Evolutionary conservation across 164 flowering plant genomes (phyloP).

Genomic region (Santalum album): DNA sequence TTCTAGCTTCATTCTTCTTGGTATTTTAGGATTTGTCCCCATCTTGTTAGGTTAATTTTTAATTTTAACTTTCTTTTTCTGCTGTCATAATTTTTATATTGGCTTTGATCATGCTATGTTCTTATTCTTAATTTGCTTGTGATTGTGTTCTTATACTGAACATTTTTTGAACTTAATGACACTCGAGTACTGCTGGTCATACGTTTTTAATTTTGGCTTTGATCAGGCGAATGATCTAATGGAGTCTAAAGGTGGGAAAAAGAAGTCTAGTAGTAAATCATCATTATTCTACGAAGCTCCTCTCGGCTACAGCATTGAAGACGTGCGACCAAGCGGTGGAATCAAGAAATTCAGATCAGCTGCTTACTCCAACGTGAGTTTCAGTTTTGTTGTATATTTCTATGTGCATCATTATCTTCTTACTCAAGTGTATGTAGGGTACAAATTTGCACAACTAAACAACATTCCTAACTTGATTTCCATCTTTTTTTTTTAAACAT

Average conservation of each 20-base stretch:
- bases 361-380: constrained; percentile 6
- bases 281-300: constrained; percentile 4
- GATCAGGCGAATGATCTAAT: background rate
- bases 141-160: no score
- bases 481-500: background rate
- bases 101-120: no score
- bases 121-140: no score
- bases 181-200: background rate
- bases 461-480: background rate
- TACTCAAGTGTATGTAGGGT: no score
- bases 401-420: background rate
- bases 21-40: no score
- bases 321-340: constrained; percentile 5
- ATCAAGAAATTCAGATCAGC: constrained; percentile 2
- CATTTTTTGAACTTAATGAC: background rate
- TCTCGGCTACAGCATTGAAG: constrained; percentile 4
- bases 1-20: no score
- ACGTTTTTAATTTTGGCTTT: background rate
- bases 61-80: no score
- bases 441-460: no score
- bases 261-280: constrained; percentile 6
- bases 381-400: background rate
- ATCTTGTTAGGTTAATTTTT: no score
- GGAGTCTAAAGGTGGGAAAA: constrained; percentile 6
- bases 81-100: no score